phyloP scores from a whole-genome alignment of 169 alveolate species.

The Plasmodium vivax region DNA sequence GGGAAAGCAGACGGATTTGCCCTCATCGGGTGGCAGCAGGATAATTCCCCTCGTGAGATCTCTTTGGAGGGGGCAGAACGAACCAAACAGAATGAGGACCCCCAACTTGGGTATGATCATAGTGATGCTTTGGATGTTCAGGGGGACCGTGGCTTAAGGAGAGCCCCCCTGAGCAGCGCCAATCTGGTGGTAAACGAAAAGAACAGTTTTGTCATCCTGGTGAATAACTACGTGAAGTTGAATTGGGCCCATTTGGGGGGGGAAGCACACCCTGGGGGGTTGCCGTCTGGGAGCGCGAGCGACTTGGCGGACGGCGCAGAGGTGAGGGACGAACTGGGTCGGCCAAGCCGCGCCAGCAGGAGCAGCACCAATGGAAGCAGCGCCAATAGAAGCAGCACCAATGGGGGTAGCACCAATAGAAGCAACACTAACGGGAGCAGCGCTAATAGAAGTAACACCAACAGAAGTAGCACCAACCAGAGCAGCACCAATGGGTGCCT shows the following conservation, averaged over 20 bases:
- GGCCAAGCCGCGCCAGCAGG: not conserved
- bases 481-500: not conserved
- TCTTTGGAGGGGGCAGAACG: not conserved
- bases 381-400: not conserved
- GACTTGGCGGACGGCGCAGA: not conserved
- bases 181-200: not conserved
- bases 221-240: conserved; percentile 20
- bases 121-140: not conserved
- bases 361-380: not conserved
- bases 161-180: not conserved
- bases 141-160: not conserved
- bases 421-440: too few relatives aligned
- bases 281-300: not conserved
- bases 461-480: not conserved
- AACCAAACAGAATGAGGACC: not conserved
- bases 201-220: not conserved
- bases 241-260: not conserved
- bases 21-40: not conserved
- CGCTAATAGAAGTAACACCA: too few relatives aligned
- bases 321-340: not conserved
- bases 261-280: not conserved
- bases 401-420: too few relatives aligned
- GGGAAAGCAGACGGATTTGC: not conserved
- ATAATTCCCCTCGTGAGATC: not conserved
- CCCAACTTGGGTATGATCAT: not conserved